Percentiles rank a stretch among this genome's conserved stretches.
Evolutionary conservation across 179 eudicot species (phyloP).

Genomic region (Beta macrorhiza): DNA sequence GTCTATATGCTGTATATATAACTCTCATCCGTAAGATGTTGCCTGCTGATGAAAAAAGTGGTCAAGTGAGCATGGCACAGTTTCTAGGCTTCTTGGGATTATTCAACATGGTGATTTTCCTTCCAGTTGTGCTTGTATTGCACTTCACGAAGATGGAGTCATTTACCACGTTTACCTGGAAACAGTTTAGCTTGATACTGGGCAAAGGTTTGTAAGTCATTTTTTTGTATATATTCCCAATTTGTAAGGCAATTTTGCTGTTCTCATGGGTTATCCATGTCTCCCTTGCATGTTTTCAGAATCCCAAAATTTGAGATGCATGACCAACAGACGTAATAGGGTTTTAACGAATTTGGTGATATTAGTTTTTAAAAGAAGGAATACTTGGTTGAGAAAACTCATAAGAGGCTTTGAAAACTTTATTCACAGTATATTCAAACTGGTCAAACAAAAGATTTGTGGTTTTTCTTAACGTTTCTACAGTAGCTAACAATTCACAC

Average conservation of each 20-base stretch:
- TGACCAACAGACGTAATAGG: too few species aligned
- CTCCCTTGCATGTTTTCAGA: too few species aligned
- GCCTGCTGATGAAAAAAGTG: slow-evolving; percentile 70
- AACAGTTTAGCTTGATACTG: slow-evolving; percentile 66
- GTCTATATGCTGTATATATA: slow-evolving; percentile 77
- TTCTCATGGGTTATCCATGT: not conserved
- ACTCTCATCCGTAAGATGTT: slow-evolving; percentile 77
- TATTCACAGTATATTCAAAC: too few species aligned
- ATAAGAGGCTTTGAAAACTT: too few species aligned
- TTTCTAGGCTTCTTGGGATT: slow-evolving; percentile 86
- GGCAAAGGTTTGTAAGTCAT: slow-evolving; percentile 65
- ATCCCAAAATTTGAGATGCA: too few species aligned
- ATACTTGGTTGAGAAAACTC: too few species aligned
- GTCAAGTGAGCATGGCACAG: slow-evolving; percentile 88
- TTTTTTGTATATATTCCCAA: not conserved
- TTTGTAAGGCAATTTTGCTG: not conserved
- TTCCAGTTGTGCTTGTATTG: slow-evolving; percentile 70
- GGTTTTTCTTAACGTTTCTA: too few species aligned
- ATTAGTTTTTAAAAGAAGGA: too few species aligned
- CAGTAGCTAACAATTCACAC: too few species aligned
- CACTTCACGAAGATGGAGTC: slow-evolving; percentile 59
- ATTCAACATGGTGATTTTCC: slow-evolving; percentile 73
- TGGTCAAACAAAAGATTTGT: too few species aligned
- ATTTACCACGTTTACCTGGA: slow-evolving; percentile 56
- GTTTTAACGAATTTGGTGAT: too few species aligned